A percentile compares a stretch with the other conserved stretches of the same genome.
Conservation (phyloP, 75 land plant species). For the Selaginella tamariscina region DNA sequence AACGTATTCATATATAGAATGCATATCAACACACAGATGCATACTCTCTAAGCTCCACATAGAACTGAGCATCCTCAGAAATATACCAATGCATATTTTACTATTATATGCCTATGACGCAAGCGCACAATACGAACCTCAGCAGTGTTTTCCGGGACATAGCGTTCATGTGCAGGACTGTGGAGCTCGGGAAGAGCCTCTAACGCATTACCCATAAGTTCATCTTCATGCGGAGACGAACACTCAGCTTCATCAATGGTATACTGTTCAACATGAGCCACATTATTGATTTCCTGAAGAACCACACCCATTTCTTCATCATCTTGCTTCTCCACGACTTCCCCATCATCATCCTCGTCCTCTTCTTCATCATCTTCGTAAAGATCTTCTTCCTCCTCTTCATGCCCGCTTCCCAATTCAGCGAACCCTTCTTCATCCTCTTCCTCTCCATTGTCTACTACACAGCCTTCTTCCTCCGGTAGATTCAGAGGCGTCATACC, state of each 20-base stretch:
- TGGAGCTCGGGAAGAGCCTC: constrained; percentile 25
- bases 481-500: too few species aligned
- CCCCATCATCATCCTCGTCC: constrained; percentile 16
- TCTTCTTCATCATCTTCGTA: not conserved
- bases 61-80: too few species aligned
- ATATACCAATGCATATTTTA: too few species aligned
- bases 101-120: too few species aligned
- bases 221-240: constrained; percentile 16
- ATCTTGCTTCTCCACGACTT: constrained; percentile 14
- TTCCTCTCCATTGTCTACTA: constrained; percentile 16
- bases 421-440: constrained; percentile 16
- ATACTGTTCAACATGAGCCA: not conserved
- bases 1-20: too few species aligned
- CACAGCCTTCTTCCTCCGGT: constrained; percentile 37
- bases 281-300: not conserved
- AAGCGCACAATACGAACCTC: too few species aligned
- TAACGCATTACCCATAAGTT: constrained; percentile 24
- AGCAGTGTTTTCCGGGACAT: not conserved
- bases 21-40: too few species aligned
- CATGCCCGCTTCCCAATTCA: constrained; percentile 6
- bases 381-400: not conserved
- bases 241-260: not conserved
- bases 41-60: too few species aligned
- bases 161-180: constrained; percentile 12
- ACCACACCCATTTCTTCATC: constrained; percentile 14